A percentile compares a stretch with the other conserved stretches of the same genome.
These are phyloP conservation scores for Phialophora verrucosa DNA, from an alignment of 2,329 filamentous ascomycete species.

Conservation along the genomic window DNA sequence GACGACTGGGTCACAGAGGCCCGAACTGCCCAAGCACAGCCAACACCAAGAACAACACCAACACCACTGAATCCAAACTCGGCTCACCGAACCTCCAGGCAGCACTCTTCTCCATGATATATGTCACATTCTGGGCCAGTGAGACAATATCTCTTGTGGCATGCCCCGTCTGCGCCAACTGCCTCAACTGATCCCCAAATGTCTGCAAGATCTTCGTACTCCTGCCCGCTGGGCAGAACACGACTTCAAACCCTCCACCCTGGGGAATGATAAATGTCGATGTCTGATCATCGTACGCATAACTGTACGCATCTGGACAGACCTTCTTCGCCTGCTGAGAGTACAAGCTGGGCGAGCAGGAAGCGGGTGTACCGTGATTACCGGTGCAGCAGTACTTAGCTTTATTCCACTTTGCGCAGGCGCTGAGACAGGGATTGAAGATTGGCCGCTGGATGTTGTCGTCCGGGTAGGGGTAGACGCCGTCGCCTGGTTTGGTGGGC, in stretches of 20 bases:
- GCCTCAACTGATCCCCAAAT: conserved; percentile 37
- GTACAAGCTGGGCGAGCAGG: conserved; percentile 72
- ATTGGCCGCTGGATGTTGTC: conserved; percentile 71
- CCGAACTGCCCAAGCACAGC: conserved; percentile 21
- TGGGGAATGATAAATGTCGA: conserved; percentile 63
- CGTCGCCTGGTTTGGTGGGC: conserved; percentile 72
- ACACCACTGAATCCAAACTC: conserved; percentile 19
- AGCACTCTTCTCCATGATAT: conserved; percentile 30
- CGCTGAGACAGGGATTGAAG: conserved; percentile 79
- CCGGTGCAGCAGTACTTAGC: conserved; percentile 78
- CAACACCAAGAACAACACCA: conserved; percentile 30
- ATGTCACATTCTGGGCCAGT: conserved; percentile 33
- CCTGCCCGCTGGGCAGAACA: conserved; percentile 69
- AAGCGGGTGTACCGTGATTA: conserved; percentile 65
- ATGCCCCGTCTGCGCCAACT: conserved; percentile 37
- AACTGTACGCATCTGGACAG: conserved; percentile 86
- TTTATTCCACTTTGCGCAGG: conserved; percentile 71
- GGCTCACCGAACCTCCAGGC: conserved; percentile 3
- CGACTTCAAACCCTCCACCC: conserved; percentile 77
- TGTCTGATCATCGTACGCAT: conserved; percentile 64
- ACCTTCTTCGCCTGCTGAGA: conserved; percentile 72
- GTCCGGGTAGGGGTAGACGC: conserved; percentile 81
- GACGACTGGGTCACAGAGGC: not conserved
- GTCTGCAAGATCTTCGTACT: conserved; percentile 43
- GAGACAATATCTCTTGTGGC: conserved; percentile 36